These are phyloP conservation scores for Holtermannia corniformis DNA, from an alignment of 768 basidiomycete species.

Conservation along the genomic window DNA sequence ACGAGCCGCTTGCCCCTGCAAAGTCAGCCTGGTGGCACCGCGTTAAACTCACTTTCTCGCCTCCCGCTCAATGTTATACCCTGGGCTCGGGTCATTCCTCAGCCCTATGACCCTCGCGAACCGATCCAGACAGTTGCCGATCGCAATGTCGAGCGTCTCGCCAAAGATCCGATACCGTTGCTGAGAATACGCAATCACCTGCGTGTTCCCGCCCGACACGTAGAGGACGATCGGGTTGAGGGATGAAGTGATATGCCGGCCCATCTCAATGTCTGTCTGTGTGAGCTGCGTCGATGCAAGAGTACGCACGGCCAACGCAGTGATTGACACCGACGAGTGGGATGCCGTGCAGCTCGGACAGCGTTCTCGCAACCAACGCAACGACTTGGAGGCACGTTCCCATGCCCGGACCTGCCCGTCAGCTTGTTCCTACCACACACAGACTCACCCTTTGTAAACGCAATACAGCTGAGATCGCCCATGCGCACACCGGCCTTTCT, in stretches of 20 bases:
- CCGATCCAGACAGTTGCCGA: constrained; percentile 94
- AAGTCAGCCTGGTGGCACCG: neutral
- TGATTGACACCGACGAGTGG: constrained; percentile 98
- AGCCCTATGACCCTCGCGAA: constrained; percentile 91
- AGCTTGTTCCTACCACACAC: neutral
- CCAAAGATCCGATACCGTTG: constrained; percentile 98
- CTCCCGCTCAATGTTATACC: constrained; percentile 93
- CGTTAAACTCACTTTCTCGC: constrained; percentile 62
- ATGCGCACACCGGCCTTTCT: constrained; percentile 59
- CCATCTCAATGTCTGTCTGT: constrained; percentile 90
- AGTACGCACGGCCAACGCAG: constrained; percentile 81
- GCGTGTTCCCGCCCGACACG: constrained; percentile 97
- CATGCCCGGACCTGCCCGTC: constrained; percentile 84
- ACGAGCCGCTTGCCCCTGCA: constrained; percentile 72
- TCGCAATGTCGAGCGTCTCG: constrained; percentile 97
- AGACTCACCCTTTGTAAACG: constrained; percentile 79
- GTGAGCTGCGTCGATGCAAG: neutral
- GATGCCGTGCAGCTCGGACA: constrained; percentile 77
- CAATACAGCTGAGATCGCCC: constrained; percentile 82
- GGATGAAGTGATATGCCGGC: constrained; percentile 85
- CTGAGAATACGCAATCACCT: constrained; percentile 96
- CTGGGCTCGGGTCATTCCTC: constrained; percentile 90
- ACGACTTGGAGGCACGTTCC: constrained; percentile 93
- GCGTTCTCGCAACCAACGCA: constrained; percentile 80
- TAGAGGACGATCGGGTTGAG: constrained; percentile 94